Conservation (phyloP, 495 filamentous ascomycete species). For the Annulohypoxylon moriforme region DNA sequence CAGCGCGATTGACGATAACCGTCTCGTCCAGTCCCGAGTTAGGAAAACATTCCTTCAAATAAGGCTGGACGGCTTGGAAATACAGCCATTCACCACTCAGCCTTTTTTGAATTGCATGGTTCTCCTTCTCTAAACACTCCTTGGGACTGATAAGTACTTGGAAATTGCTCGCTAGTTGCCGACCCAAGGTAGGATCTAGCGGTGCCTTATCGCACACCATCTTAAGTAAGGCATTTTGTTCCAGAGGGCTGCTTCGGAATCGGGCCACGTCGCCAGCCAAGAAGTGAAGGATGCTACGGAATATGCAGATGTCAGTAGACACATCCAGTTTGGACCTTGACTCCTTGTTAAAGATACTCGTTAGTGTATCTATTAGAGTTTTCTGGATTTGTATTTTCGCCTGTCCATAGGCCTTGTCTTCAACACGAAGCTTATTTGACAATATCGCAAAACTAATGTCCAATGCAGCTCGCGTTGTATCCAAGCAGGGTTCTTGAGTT, state of each 20-base stretch:
- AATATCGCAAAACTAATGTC: constrained; percentile 38
- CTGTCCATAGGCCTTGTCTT: constrained; percentile 7
- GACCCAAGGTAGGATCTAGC: constrained; percentile 33
- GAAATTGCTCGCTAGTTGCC: constrained; percentile 47
- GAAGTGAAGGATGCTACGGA: constrained; percentile 44
- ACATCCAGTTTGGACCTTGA: not conserved
- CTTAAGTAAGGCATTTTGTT: constrained; percentile 35
- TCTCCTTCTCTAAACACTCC: constrained; percentile 47
- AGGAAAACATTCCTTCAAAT: constrained; percentile 37
- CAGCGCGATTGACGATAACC: constrained; percentile 36
- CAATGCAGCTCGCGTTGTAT: constrained; percentile 37
- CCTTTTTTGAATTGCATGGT: constrained; percentile 45
- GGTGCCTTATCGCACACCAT: constrained; percentile 31
- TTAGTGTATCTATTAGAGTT: constrained; percentile 7
- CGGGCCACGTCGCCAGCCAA: constrained; percentile 46
- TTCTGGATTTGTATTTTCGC: constrained; percentile 20
- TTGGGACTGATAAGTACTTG: constrained; percentile 51
- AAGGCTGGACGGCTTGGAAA: constrained; percentile 34
- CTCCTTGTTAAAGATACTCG: not conserved
- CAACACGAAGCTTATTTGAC: constrained; percentile 42
- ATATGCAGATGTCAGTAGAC: constrained; percentile 7
- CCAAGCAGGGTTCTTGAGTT: constrained; percentile 1
- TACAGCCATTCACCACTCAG: constrained; percentile 45
- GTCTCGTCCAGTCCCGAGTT: constrained; percentile 20
- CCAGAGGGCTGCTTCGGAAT: constrained; percentile 22